Conservation (phyloP, 305 asterid species). For the Solanum aculeatissimum region DNA sequence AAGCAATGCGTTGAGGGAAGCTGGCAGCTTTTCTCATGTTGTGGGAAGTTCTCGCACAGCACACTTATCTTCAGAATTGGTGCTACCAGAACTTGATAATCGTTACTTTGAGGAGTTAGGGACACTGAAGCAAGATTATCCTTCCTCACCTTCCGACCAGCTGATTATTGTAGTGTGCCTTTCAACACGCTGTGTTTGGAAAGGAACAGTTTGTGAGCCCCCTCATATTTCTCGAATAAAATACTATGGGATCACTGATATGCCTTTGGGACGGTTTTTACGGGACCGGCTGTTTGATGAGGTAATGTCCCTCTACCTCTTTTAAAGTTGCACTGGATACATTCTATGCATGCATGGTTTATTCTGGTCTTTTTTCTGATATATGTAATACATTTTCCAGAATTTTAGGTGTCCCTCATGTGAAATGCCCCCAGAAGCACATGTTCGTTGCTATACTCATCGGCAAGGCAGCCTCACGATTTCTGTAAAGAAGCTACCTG, state of each 20-base stretch:
- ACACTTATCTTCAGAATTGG: conserved; percentile 15
- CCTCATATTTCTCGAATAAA: conserved; percentile 74
- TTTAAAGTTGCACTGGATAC: background rate
- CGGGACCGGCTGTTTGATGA: conserved; percentile 61
- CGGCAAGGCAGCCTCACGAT: conserved; percentile 81
- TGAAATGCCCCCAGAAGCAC: conserved; percentile 74
- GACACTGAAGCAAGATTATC: conserved; percentile 44
- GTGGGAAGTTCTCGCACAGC: conserved; percentile 17
- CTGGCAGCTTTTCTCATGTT: conserved; percentile 22
- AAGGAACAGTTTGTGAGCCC: conserved; percentile 72
- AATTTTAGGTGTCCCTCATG: conserved; percentile 52
- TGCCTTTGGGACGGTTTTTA: conserved; percentile 72
- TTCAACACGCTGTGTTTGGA: conserved; percentile 64
- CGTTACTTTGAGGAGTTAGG: conserved; percentile 21
- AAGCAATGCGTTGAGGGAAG: conserved; percentile 16
- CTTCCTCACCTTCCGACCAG: conserved; percentile 63
- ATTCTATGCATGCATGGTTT: conserved; percentile 1
- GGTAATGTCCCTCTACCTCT: conserved; percentile 22
- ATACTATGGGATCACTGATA: conserved; percentile 66
- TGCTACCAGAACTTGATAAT: conserved; percentile 19
- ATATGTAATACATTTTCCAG: conserved; percentile 18
- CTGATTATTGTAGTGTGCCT: conserved; percentile 79
- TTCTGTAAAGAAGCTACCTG: conserved; percentile 49
- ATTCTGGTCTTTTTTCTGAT: background rate
- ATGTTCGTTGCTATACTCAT: conserved; percentile 75